Evolutionary conservation across 495 filamentous ascomycete species (phyloP), one percentile per base, ranked within the genome.

Genomic region (Hypomontagnella submonticulosa): DNA sequence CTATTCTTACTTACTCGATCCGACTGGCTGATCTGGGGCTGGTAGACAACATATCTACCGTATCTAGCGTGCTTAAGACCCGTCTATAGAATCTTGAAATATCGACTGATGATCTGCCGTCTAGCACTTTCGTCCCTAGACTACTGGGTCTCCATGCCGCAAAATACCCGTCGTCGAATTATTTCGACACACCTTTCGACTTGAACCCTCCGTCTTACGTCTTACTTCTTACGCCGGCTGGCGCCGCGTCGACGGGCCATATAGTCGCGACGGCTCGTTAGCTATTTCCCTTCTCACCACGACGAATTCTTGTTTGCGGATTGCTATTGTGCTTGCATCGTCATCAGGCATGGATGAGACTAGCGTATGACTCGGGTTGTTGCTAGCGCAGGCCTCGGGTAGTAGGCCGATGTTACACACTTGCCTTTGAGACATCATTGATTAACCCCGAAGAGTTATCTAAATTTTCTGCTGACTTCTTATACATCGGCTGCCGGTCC

Each of bases 351-450:
- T 16, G 41, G 48, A 33, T 33, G 11, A 44, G 37, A 47, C 42
- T 42, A 43, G 32, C 36, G 58, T 27, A 12, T 57, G 54, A 52
- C 9, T 50, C 40, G 47, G 38, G 33, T 27, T 36, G 13, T 48
- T 23, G 40, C 32, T 15, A 46, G 27, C 30, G 15, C 46, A 43
- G 32, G 32, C 16, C 38, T 18, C 38, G 23, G 36, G 11, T 59
- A 30, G 44, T 27, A 38, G 18, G 44, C 49, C 55, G 10, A 42
- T 47, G 40, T 64, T 49, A 67, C 54, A 37, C 52, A 49, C 53
- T 43, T 54, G 44, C 37, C 56, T 52, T n/a, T 13, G 12, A 47
- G 44, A 57, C 12, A 8, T 43, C 2, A 52, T 46, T 13, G 20
- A 49, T 42, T 34, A 56, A 33, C 41, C 19, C 36, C 12, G 30